A percentile compares a stretch with the other conserved stretches of the same genome.
These are phyloP conservation scores for Umbelopsis sp. DNA, from an alignment of 192 early-diverging fungal species.

Conservation along the genomic window DNA sequence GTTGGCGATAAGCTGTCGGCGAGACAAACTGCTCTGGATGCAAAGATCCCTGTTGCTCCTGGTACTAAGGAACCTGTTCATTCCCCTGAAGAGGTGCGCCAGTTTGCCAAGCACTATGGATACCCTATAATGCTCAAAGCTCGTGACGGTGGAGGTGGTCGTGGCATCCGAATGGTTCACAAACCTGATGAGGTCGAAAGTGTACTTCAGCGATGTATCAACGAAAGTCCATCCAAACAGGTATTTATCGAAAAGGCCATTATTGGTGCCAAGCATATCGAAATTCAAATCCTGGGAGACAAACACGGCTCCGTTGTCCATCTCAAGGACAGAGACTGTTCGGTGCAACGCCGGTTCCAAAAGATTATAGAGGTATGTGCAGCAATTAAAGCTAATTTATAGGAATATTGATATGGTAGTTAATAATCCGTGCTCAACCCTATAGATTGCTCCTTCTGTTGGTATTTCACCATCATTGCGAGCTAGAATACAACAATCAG, in stretches of 20 bases:
- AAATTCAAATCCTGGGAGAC: constrained; percentile 95
- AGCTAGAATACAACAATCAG: constrained; percentile 70
- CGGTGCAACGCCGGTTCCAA: constrained; percentile 90
- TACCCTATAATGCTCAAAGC: constrained; percentile 97
- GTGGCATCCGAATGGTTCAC: constrained; percentile 92
- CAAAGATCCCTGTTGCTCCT: constrained; percentile 30
- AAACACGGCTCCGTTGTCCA: constrained; percentile 82
- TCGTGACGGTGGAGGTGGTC: constrained; percentile 92
- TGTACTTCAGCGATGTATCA: constrained; percentile 76
- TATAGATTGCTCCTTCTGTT: constrained; percentile 50
- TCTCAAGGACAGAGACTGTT: constrained; percentile 93
- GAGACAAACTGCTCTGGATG: constrained; percentile 19
- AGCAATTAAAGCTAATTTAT: no score
- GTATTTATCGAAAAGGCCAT: constrained; percentile 92
- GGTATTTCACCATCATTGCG: constrained; percentile 69
- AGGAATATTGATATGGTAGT: no score
- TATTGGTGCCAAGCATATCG: constrained; percentile 81
- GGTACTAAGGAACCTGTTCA: constrained; percentile 26
- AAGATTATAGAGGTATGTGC: constrained; percentile 93
- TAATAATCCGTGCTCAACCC: neutral
- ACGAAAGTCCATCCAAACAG: constrained; percentile 86
- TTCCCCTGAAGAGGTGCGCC: constrained; percentile 30
- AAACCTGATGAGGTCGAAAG: constrained; percentile 67
- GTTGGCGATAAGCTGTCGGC: constrained; percentile 37
- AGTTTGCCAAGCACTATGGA: constrained; percentile 75